Conservation (phyloP, 805 yeast species). For the Huiozyma naganishii region DNA sequence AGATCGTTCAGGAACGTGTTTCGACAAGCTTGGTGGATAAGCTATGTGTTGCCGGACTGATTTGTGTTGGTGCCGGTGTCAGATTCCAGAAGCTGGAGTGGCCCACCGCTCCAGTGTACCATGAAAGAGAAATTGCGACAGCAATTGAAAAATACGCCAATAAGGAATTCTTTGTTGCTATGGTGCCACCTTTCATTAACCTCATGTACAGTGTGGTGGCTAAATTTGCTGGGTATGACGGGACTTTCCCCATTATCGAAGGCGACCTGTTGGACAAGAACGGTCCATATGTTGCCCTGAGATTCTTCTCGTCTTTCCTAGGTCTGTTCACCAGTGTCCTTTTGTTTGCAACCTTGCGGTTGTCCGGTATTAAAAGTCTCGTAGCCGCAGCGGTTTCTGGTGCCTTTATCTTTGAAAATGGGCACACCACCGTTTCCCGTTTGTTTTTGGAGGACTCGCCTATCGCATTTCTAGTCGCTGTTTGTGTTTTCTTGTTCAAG, state of each 20-base stretch:
- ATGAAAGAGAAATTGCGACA: conserved; percentile 89
- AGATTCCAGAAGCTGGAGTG: conserved; percentile 50
- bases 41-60: conserved; percentile 31
- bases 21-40: conserved; percentile 31
- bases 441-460: conserved; percentile 70
- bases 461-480: conserved; percentile 63
- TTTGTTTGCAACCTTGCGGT: conserved; percentile 56
- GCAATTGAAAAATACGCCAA: conserved; percentile 72
- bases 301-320: conserved; percentile 55
- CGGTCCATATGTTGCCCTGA: conserved; percentile 55
- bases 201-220: conserved; percentile 65
- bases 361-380: conserved; percentile 61
- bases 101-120: conserved; percentile 80
- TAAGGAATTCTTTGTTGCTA: conserved; percentile 57
- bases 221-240: conserved; percentile 54
- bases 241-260: conserved; percentile 51
- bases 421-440: conserved; percentile 58
- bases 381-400: conserved; percentile 48
- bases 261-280: conserved; percentile 56
- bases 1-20: conserved; percentile 32
- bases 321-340: conserved; percentile 60
- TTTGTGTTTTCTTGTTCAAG: conserved; percentile 53
- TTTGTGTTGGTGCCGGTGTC: conserved; percentile 41
- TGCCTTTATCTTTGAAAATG: conserved; percentile 53
- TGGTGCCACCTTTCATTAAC: conserved; percentile 69